phyloP scores from a whole-genome alignment of 1,284 basidiomycete species.

The Heterobasidion irregulare region DNA sequence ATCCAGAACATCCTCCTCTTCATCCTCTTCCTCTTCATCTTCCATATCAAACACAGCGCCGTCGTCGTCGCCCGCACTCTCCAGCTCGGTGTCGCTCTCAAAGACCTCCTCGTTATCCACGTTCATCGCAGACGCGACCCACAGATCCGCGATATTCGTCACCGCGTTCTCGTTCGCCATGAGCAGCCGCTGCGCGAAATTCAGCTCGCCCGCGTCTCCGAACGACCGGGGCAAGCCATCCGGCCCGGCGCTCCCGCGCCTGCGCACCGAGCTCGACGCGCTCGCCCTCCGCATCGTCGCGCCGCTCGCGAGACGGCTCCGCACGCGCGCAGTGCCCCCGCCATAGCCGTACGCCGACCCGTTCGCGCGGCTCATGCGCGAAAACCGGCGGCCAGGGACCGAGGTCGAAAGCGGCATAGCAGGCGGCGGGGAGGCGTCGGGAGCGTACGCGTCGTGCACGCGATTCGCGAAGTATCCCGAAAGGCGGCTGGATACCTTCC shows the following conservation, averaged over 20 bases:
- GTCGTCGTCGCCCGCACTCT: conserved; percentile 20
- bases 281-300: conserved; percentile 1
- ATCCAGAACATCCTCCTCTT: conserved; percentile 19
- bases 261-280: neutral
- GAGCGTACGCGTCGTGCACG: conserved; percentile 28
- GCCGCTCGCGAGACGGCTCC: conserved; percentile 36
- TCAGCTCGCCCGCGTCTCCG: conserved; percentile 43
- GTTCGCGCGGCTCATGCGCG: conserved; percentile 46
- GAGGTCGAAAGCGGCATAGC: conserved; percentile 41
- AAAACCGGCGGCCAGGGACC: conserved; percentile 35
- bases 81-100: conserved; percentile 40
- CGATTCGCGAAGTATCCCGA: conserved; percentile 49
- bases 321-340: conserved; percentile 28
- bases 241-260: conserved; percentile 29
- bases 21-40: conserved; percentile 20
- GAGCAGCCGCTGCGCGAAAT: conserved; percentile 85
- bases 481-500: conserved; percentile 33
- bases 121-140: conserved; percentile 90
- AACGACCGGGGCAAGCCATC: conserved; percentile 28
- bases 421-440: conserved; percentile 19
- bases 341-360: conserved; percentile 78
- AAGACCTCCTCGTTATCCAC: conserved; percentile 79
- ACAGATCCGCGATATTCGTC: conserved; percentile 83
- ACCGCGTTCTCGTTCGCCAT: conserved; percentile 90
- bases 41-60: conserved; percentile 22